Evolutionary conservation across 176 grass and related monocot species (phyloP).

Genomic region (Tillandsia leiboldiana): DNA sequence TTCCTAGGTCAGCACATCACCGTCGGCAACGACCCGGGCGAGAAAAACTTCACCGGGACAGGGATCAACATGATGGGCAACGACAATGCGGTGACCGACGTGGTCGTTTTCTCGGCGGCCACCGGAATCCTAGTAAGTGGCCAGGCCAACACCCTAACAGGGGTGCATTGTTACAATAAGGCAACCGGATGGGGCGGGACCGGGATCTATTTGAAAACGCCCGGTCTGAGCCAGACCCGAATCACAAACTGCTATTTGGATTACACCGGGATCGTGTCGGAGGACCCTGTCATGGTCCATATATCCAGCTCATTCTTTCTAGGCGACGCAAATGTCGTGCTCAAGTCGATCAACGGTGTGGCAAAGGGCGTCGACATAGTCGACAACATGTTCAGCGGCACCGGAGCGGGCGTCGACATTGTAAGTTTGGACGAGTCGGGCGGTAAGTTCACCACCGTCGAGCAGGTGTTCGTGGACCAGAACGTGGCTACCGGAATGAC

Average conservation of each 20-base stretch:
- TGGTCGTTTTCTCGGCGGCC: slow-evolving; percentile 56
- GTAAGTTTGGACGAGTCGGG: slow-evolving; percentile 33
- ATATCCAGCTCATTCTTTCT: slow-evolving; percentile 59
- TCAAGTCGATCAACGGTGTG: slow-evolving; percentile 56
- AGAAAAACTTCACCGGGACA: slow-evolving; percentile 49
- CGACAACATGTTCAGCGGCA: slow-evolving; percentile 58
- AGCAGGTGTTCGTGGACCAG: slow-evolving; percentile 68
- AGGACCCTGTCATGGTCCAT: slow-evolving; percentile 75
- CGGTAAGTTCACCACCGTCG: slow-evolving; percentile 37
- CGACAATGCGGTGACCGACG: slow-evolving; percentile 69
- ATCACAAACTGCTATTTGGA: slow-evolving; percentile 73
- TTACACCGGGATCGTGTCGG: slow-evolving; percentile 58
- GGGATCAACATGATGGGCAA: slow-evolving; percentile 60
- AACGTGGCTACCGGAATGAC: slow-evolving; percentile 59
- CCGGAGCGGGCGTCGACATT: slow-evolving; percentile 37
- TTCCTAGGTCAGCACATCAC: slow-evolving; percentile 83
- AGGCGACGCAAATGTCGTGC: slow-evolving; percentile 73
- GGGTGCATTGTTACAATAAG: slow-evolving; percentile 97
- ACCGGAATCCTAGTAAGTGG: slow-evolving; percentile 57
- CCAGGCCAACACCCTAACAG: slow-evolving; percentile 67
- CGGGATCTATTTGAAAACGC: slow-evolving; percentile 53
- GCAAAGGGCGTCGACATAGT: slow-evolving; percentile 40
- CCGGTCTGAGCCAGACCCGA: slow-evolving; percentile 50
- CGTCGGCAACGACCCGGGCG: slow-evolving; percentile 34
- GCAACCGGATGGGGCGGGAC: slow-evolving; percentile 51